Evolutionary conservation across 257 asterid genomes (phyloP).

Genomic region (Penstemon davidsonii): DNA sequence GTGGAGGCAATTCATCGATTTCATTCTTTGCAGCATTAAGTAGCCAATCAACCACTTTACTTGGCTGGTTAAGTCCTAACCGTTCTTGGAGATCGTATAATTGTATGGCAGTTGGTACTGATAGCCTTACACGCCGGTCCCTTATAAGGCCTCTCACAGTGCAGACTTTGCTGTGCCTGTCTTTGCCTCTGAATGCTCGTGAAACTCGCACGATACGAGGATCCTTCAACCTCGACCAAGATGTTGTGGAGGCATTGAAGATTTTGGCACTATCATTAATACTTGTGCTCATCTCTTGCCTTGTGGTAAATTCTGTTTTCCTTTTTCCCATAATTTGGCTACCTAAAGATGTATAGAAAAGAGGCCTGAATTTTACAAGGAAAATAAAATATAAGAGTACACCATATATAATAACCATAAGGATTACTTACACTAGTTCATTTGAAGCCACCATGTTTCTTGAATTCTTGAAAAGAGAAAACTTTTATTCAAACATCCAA

Average conservation of each 20-base stretch:
- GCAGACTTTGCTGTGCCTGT: constrained; percentile 84
- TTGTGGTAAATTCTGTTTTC: constrained; percentile 31
- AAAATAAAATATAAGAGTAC: not conserved
- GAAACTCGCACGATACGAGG: constrained; percentile 85
- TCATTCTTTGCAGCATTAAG: constrained; percentile 72
- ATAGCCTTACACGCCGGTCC: constrained; percentile 80
- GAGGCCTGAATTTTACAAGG: not conserved
- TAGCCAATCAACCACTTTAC: constrained; percentile 86
- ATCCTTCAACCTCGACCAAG: constrained; percentile 76
- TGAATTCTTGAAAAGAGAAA: not conserved
- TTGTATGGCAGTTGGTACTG: constrained; percentile 84
- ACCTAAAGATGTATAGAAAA: too few species aligned
- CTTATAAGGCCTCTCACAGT: constrained; percentile 64
- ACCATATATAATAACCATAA: not conserved
- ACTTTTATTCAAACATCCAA: constrained; percentile 16
- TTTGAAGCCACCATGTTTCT: not conserved
- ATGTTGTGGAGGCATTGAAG: constrained; percentile 30
- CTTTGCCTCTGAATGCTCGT: constrained; percentile 82
- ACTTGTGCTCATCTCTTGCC: constrained; percentile 36
- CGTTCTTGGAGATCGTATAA: constrained; percentile 87
- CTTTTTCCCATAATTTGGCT: constrained; percentile 45
- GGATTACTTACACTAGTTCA: constrained; percentile 25
- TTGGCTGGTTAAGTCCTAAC: constrained; percentile 74
- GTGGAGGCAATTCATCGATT: constrained; percentile 74
- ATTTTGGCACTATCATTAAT: constrained; percentile 10